phyloP scores from a whole-genome alignment of 164 flowering plant species.

The Litsea cubeba region DNA sequence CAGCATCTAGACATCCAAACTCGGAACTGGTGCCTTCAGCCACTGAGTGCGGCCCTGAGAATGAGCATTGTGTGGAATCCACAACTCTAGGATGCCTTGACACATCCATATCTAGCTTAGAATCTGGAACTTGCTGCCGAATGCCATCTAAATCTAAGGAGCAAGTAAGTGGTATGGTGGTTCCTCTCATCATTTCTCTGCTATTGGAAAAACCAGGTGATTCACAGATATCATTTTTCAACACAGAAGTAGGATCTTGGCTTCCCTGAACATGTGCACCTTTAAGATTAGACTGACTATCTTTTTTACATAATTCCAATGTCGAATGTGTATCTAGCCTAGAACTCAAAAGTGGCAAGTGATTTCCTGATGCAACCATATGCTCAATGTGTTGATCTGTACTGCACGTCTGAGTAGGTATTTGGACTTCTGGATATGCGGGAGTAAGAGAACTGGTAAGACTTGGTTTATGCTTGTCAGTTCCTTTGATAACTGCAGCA shows the following conservation, averaged over 20 bases:
- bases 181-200: background rate
- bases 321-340: background rate
- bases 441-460: background rate
- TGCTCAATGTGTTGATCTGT: background rate
- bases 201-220: background rate
- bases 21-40: background rate
- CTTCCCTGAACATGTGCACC: background rate
- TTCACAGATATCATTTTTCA: background rate
- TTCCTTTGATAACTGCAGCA: conserved; percentile 5
- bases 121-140: background rate
- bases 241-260: background rate
- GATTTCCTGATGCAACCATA: conserved; percentile 1
- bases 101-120: background rate
- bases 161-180: background rate
- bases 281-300: background rate
- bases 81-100: background rate
- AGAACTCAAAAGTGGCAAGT: background rate
- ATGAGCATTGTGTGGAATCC: background rate
- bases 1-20: background rate
- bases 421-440: background rate
- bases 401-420: background rate
- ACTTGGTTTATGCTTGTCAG: conserved; percentile 2
- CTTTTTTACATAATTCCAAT: background rate
- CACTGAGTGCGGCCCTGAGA: background rate
- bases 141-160: background rate